Conservation (phyloP, 768 basidiomycete genomes). For the Leccinum obscurum region DNA sequence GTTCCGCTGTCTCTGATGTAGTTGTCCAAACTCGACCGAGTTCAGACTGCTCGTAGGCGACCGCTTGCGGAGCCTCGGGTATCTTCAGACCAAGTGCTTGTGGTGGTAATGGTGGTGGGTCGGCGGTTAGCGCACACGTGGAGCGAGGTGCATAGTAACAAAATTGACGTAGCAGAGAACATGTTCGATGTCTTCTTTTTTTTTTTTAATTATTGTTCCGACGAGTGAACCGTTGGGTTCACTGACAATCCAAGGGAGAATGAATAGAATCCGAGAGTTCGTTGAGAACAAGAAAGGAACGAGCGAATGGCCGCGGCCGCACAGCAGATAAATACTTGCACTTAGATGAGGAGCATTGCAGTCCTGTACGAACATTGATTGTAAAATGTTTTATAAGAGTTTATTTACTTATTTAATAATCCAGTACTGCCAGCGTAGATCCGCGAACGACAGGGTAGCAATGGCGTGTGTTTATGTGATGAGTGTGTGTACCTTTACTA, state of each 20-base stretch:
- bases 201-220: background rate
- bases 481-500: background rate
- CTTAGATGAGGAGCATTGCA: too few species aligned
- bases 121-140: slow-evolving; percentile 8
- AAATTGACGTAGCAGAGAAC: slow-evolving; percentile 7
- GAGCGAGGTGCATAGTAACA: slow-evolving; percentile 16
- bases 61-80: slow-evolving; percentile 19
- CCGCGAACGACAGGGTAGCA: background rate
- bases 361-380: too few species aligned
- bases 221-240: background rate
- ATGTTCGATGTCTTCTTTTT: slow-evolving; percentile 16
- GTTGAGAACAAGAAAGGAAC: too few species aligned
- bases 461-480: background rate
- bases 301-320: too few species aligned
- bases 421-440: background rate
- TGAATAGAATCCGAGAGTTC: too few species aligned
- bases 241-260: too few species aligned
- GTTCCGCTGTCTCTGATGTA: slow-evolving; percentile 42
- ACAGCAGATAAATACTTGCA: too few species aligned
- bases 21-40: slow-evolving; percentile 5
- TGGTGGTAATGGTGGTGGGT: background rate
- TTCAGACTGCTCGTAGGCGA: slow-evolving; percentile 7
- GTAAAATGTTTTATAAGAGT: too few species aligned
- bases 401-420: too few species aligned
- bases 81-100: slow-evolving; percentile 17